Evolutionary conservation across 2,329 filamentous ascomycete genomes (phyloP), one percentile per base, ranked within the genome.

Genomic region (Pseudovirgaria hyperparasitica): DNA sequence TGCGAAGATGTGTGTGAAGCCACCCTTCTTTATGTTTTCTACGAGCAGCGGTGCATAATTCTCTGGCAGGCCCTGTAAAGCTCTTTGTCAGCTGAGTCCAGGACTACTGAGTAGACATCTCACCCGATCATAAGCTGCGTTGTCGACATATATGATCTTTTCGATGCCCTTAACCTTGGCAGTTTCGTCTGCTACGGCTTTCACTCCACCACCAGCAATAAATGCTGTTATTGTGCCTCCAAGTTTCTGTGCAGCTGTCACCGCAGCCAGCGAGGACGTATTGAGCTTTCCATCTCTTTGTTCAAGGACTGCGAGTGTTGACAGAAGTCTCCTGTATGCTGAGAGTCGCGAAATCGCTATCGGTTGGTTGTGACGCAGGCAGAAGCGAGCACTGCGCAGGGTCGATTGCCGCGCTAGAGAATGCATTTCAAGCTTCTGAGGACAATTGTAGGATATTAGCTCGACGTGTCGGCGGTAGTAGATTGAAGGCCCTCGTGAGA

Each of bases 11-110:
- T 98, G 90, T 34, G 86, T 92, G 56, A 85, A 96, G 33, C 77
- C 82, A 34, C 82, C 86, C 53, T 90, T 90, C 63, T 92, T 92
- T 58, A 96, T 87, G 57, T 96, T 98, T 56, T 96, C 87, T 27
- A 85, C 80, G 21, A 98, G 66, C 24, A 98, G 65, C 30, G 85
- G 81, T n/a, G 87, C 90, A 50, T 72, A 96, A 64, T 82, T 94
- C 62, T 98, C 90, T 27, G 90, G 76, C 2, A 98, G 70, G 26
- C 85, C 84, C 82, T 50, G 29, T n/a, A 23, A 12, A 24, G 13
- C 7, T 28, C 12, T 15, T 16, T 16, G 15, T 26, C 17, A 34
- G 35, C 40, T 41, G 30, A 19, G 14, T 14, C 5, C 18, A 14
- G 9, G 17, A 13, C 16, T 6, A 16, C 5, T 4, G 5, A 20